Conservation (phyloP, 495 filamentous ascomycete species). For the Usnea hakonensis region DNA sequence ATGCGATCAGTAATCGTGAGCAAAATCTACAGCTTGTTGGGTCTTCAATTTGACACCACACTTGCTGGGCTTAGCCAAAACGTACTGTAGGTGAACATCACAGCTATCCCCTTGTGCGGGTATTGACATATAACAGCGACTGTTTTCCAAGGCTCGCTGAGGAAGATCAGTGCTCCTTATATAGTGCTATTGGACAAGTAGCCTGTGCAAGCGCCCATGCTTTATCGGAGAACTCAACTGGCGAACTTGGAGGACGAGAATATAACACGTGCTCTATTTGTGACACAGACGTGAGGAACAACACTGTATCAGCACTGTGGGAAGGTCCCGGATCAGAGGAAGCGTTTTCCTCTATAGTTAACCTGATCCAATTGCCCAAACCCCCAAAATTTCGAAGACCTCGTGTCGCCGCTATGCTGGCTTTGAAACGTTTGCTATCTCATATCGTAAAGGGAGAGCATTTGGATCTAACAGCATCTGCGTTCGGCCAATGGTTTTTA, state of each 20-base stretch:
- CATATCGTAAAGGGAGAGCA: conserved; percentile 51
- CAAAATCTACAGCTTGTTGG: conserved; percentile 9
- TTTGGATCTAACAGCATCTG: conserved; percentile 57
- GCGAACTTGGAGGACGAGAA: background rate
- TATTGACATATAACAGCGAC: conserved; percentile 3
- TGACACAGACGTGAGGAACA: conserved; percentile 19
- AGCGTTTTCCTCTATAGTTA: conserved; percentile 46
- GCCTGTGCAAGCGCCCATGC: conserved; percentile 18
- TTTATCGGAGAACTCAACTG: background rate
- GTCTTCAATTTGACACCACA: background rate
- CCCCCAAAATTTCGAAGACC: conserved; percentile 53
- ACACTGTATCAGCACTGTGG: conserved; percentile 15
- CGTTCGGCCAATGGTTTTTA: conserved; percentile 71
- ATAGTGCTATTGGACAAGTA: conserved; percentile 16
- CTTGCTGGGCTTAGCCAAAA: conserved; percentile 1
- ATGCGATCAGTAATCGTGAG: conserved; percentile 6
- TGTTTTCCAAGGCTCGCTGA: conserved; percentile 17
- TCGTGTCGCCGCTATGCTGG: conserved; percentile 65
- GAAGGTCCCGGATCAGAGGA: conserved; percentile 34
- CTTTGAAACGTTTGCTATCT: conserved; percentile 56
- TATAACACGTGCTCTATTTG: conserved; percentile 38
- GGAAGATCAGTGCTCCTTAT: conserved; percentile 20
- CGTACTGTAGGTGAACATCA: background rate
- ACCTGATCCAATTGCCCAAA: conserved; percentile 47
- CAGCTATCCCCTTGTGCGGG: background rate